Evolutionary conservation across 345 rosid genomes (phyloP).

Genomic region (Eucalyptus rudis): DNA sequence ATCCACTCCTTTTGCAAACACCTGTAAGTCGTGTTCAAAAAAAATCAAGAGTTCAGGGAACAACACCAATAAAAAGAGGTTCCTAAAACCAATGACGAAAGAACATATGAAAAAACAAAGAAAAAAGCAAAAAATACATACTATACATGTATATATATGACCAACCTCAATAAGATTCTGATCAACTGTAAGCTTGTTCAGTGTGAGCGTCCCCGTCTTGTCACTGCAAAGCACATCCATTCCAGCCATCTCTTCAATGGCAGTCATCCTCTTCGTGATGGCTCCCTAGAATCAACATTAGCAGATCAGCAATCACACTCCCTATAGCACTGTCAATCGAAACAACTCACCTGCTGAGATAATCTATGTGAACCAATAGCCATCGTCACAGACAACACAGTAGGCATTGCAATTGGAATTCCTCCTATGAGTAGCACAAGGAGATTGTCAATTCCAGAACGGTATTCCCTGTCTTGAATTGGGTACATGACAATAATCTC

Average conservation of each 20-base stretch:
- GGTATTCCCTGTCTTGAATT: slow-evolving; percentile 78
- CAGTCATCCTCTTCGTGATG: slow-evolving; percentile 98
- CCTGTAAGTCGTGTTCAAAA: slow-evolving; percentile 19
- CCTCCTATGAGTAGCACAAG: slow-evolving; percentile 98
- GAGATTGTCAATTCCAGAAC: slow-evolving; percentile 97
- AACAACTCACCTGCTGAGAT: slow-evolving; percentile 74
- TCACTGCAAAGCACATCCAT: slow-evolving; percentile 99
- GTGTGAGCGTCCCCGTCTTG: slow-evolving; percentile 90
- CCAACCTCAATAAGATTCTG: slow-evolving; percentile 86
- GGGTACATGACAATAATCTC: slow-evolving; percentile 97
- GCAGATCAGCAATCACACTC: background rate
- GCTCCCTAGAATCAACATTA: slow-evolving; percentile 57
- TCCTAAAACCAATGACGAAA: background rate
- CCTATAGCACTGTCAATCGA: background rate
- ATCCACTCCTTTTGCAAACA: slow-evolving; percentile 86
- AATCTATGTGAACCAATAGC: slow-evolving; percentile 95
- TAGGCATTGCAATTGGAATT: slow-evolving; percentile 99
- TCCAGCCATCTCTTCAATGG: slow-evolving; percentile 99
- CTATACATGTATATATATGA: too few species aligned
- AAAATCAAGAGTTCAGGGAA: background rate
- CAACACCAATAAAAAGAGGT: background rate
- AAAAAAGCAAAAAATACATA: background rate
- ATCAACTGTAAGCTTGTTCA: slow-evolving; percentile 94
- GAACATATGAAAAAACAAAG: background rate
- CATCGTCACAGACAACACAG: slow-evolving; percentile 96